Conservation (phyloP, 2,329 filamentous ascomycete genomes). For the Ramularia endophylla region DNA sequence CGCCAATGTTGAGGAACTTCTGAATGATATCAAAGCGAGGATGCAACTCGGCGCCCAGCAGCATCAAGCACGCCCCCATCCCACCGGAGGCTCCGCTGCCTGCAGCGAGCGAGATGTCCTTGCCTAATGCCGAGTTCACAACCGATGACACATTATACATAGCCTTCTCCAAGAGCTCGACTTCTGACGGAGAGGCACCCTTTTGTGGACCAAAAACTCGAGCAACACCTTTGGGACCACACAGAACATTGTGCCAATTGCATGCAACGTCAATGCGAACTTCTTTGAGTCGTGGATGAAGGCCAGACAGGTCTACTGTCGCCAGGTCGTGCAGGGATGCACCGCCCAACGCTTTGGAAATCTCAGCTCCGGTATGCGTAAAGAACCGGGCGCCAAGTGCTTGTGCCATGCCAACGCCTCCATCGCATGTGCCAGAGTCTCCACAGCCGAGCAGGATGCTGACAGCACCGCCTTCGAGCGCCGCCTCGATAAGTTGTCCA, state of each 20-base stretch:
- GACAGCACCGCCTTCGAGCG: slow-evolving; percentile 41
- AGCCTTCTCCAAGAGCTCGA: slow-evolving; percentile 37
- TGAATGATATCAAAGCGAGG: slow-evolving; percentile 47
- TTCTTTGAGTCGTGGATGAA: slow-evolving; percentile 35
- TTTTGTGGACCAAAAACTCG: slow-evolving; percentile 49
- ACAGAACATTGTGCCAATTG: slow-evolving; percentile 49
- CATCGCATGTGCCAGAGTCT: slow-evolving; percentile 51
- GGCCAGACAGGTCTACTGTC: slow-evolving; percentile 34
- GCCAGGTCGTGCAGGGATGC: slow-evolving; percentile 34
- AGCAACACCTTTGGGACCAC: slow-evolving; percentile 45
- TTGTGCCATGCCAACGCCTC: slow-evolving; percentile 50
- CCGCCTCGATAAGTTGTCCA: slow-evolving; percentile 44
- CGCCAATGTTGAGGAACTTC: slow-evolving; percentile 45
- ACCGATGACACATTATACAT: slow-evolving; percentile 40
- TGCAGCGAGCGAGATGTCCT: slow-evolving; percentile 35
- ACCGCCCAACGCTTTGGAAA: slow-evolving; percentile 40
- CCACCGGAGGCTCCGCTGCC: slow-evolving; percentile 50
- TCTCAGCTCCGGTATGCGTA: slow-evolving; percentile 32
- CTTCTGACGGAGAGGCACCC: slow-evolving; percentile 41
- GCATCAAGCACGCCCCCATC: slow-evolving; percentile 46
- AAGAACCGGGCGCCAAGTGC: slow-evolving; percentile 45
- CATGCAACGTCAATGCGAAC: slow-evolving; percentile 46
- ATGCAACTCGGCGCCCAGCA: slow-evolving; percentile 43
- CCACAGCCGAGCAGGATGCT: slow-evolving; percentile 49
- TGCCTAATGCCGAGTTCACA: slow-evolving; percentile 30